Evolutionary conservation across 2,329 filamentous ascomycete species (phyloP).

Genomic region (Cladosporium sp.): DNA sequence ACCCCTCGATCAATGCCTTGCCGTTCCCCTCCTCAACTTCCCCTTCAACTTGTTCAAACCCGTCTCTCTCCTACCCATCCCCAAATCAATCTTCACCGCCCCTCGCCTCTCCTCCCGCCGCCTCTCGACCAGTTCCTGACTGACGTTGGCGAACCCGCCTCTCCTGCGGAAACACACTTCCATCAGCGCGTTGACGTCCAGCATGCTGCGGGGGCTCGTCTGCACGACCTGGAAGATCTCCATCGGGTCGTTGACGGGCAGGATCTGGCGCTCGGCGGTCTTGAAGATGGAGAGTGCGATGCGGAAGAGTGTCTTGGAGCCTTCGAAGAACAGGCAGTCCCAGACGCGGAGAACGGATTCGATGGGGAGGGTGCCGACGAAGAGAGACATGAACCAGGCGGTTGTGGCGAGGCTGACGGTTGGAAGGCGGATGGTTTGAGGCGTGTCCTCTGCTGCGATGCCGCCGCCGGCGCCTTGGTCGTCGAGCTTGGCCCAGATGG

Average conservation of each 20-base stretch:
- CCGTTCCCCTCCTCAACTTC: conserved; percentile 19
- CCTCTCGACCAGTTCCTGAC: conserved; percentile 78
- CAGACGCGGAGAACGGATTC: conserved; percentile 90
- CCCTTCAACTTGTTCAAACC: conserved; percentile 14
- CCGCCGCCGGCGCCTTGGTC: conserved; percentile 61
- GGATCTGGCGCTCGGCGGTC: conserved; percentile 77
- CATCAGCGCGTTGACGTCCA: conserved; percentile 81
- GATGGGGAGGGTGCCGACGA: conserved; percentile 88
- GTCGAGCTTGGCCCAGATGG: conserved; percentile 85
- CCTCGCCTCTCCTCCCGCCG: conserved; percentile 64
- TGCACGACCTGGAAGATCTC: conserved; percentile 96
- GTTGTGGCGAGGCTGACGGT: conserved; percentile 92
- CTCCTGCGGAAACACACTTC: conserved; percentile 72
- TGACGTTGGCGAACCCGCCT: conserved; percentile 77
- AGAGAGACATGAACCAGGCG: conserved; percentile 97
- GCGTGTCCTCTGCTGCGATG: conserved; percentile 44
- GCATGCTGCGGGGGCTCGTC: conserved; percentile 74
- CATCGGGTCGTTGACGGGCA: conserved; percentile 79
- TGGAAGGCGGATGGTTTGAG: conserved; percentile 62
- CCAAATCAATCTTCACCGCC: conserved; percentile 28
- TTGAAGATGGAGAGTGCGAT: conserved; percentile 92
- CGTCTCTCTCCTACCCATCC: conserved; percentile 10
- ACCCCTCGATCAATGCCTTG: background rate
- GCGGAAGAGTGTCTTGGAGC: conserved; percentile 89
- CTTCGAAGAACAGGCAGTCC: conserved; percentile 96